Conservation (phyloP, 768 basidiomycete genomes). For the Suillus cothurnatus region DNA sequence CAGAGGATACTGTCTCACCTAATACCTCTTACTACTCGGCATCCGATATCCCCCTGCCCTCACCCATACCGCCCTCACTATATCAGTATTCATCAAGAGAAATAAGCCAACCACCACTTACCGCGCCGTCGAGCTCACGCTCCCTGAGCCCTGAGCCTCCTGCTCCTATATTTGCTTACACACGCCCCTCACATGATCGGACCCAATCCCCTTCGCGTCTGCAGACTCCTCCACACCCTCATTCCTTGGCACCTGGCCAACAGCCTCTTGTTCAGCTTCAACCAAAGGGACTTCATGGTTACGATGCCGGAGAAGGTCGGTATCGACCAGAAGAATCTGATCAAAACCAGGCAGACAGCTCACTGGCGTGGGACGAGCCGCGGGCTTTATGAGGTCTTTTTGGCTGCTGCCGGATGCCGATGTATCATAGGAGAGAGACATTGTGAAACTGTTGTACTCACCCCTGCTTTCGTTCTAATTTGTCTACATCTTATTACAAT, state of each 20-base stretch:
- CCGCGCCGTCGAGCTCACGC: constrained; percentile 11
- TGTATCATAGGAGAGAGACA: constrained; percentile 17
- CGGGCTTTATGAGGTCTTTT: constrained; percentile 27
- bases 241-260: background rate
- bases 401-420: background rate
- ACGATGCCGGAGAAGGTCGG: constrained; percentile 11
- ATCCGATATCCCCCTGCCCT: constrained; percentile 51
- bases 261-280: constrained; percentile 1
- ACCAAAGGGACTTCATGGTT: background rate
- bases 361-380: constrained; percentile 17
- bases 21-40: constrained; percentile 63
- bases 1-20: constrained; percentile 29
- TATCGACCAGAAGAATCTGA: constrained; percentile 14
- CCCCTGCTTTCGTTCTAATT: constrained; percentile 7
- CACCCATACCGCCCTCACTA: constrained; percentile 56
- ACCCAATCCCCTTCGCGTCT: constrained; percentile 11
- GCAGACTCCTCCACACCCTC: background rate
- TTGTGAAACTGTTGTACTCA: constrained; percentile 15
- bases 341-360: constrained; percentile 1
- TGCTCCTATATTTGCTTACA: constrained; percentile 7
- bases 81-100: constrained; percentile 51
- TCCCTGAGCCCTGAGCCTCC: constrained; percentile 10
- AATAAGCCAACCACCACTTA: constrained; percentile 37
- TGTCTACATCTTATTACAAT: constrained; percentile 3
- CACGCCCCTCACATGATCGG: constrained; percentile 19